A percentile compares a stretch with the other conserved stretches of the same genome.
Evolutionary conservation across 73 alveolate species (phyloP).

Genomic region (Tetrahymena elliotti): DNA sequence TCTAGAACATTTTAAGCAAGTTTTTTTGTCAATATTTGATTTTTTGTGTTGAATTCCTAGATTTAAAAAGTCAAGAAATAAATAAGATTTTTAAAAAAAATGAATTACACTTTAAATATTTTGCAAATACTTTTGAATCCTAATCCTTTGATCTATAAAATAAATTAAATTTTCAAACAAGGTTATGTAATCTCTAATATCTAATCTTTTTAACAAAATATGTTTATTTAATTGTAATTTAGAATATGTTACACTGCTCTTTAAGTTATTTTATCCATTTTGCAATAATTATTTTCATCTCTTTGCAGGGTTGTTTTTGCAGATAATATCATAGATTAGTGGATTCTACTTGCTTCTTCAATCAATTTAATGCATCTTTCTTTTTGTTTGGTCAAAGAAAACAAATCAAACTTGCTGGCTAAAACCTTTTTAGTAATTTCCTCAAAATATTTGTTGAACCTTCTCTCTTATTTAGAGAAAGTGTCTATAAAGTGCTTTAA

Average conservation of each 20-base stretch:
- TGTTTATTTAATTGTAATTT: neutral
- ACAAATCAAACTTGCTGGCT: neutral
- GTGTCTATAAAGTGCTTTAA: neutral
- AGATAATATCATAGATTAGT: neutral
- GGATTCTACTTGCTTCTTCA: neutral
- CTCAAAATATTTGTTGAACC: neutral
- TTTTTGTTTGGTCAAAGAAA: neutral
- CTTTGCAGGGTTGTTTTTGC: neutral
- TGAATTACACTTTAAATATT: neutral
- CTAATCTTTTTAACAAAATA: neutral
- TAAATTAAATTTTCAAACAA: neutral
- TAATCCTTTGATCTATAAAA: neutral
- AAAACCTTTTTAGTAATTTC: neutral
- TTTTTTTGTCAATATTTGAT: neutral
- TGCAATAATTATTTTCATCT: neutral
- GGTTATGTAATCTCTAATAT: neutral
- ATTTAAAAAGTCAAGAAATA: neutral
- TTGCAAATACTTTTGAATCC: neutral
- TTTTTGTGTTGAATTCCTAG: neutral
- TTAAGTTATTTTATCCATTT: neutral
- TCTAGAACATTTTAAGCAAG: neutral
- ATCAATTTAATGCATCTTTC: neutral
- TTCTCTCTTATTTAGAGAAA: neutral
- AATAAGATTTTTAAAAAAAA: neutral
- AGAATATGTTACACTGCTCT: neutral